Evolutionary conservation across 768 basidiomycete species (phyloP).

Genomic region (Pleurotus citrinopileatus): DNA sequence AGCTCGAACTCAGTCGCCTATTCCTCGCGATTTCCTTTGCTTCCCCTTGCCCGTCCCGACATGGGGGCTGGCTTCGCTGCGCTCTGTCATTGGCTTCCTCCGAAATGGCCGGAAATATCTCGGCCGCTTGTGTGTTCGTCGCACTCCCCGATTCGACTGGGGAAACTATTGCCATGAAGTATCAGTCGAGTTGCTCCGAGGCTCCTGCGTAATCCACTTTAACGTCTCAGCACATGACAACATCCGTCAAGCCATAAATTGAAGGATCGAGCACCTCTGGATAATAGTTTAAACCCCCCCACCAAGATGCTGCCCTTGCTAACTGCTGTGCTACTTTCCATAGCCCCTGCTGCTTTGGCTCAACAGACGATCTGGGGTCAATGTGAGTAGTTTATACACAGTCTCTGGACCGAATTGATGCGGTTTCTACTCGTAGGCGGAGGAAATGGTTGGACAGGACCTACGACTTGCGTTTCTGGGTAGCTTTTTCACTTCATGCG

Average conservation of each 20-base stretch:
- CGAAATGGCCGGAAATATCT: background rate
- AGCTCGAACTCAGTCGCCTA: too few species aligned
- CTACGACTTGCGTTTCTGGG: conserved; percentile 39
- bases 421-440: conserved; percentile 17
- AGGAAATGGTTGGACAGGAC: conserved; percentile 36
- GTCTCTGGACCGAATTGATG: too few species aligned
- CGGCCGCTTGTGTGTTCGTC: background rate
- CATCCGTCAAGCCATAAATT: background rate
- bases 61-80: too few species aligned
- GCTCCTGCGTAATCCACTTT: background rate
- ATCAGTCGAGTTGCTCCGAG: background rate
- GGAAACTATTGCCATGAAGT: background rate
- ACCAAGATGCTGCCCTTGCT: background rate
- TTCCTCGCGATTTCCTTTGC: too few species aligned
- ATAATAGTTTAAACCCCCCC: background rate
- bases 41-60: too few species aligned
- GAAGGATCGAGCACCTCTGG: too few species aligned
- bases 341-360: conserved; percentile 16
- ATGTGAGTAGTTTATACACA: too few species aligned
- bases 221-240: background rate
- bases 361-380: conserved; percentile 21
- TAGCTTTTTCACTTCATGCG: conserved; percentile 13
- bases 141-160: background rate
- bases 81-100: too few species aligned
- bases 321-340: conserved; percentile 2